Conservation (phyloP, 73 alveolate genomes). For the Paramecium octaurelia region DNA sequence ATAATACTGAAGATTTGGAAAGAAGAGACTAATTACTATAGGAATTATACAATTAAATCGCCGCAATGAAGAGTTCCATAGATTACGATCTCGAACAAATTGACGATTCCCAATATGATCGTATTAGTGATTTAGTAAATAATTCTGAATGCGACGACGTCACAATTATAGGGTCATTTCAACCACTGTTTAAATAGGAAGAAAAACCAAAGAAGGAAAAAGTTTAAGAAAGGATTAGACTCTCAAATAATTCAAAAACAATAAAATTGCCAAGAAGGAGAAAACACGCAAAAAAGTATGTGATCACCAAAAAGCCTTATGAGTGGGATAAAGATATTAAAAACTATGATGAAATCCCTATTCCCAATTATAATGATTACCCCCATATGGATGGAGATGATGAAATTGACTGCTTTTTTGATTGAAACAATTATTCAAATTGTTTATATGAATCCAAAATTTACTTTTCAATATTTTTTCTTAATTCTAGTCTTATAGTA, state of each 20-base stretch:
- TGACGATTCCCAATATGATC: background rate
- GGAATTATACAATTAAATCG: background rate
- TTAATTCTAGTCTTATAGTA: too few relatives aligned
- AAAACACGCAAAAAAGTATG: background rate
- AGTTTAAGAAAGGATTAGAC: background rate
- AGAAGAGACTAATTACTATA: background rate
- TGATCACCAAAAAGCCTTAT: background rate
- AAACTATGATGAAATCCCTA: background rate
- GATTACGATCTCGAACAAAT: background rate
- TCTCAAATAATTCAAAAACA: background rate
- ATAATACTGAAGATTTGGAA: background rate
- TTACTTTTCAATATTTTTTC: too few relatives aligned
- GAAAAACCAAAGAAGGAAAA: background rate
- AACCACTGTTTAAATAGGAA: background rate
- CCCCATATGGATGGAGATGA: background rate
- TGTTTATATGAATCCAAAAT: background rate
- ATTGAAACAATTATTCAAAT: background rate
- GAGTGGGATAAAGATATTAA: background rate
- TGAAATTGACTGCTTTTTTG: background rate
- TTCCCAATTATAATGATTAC: background rate
- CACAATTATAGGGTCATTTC: background rate
- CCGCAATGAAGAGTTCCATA: background rate
- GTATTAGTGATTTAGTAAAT: background rate
- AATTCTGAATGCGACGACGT: background rate
- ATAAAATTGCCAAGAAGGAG: slow-evolving; percentile 3